phyloP scores from a whole-genome alignment of 139 green algal genomes.

The Zygnema circumcarinatum region DNA sequence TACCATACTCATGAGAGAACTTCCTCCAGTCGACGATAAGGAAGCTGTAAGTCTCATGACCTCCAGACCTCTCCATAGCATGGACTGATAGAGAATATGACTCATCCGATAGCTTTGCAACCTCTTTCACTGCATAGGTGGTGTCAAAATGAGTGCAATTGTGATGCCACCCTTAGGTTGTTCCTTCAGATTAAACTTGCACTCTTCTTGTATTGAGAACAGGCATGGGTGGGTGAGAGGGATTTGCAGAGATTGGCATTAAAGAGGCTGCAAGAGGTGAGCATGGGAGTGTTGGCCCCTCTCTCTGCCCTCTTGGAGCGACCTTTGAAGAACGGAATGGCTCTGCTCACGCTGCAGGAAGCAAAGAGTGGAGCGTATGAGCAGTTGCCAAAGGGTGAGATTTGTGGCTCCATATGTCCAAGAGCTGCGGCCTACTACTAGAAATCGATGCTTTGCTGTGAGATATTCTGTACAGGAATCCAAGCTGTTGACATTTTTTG shows the following conservation, averaged over 20 bases:
- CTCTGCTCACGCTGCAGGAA: constrained; percentile 77
- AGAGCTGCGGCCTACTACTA: too few species aligned
- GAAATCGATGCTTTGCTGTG: too few species aligned
- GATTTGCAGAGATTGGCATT: constrained; percentile 69
- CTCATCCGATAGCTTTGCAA: too few species aligned
- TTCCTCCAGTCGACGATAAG: constrained; percentile 48
- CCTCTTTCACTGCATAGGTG: too few species aligned
- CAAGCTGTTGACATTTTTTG: too few species aligned
- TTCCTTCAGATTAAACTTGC: too few species aligned
- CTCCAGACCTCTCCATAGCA: background rate
- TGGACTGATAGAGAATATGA: too few species aligned
- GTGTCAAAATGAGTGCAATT: too few species aligned
- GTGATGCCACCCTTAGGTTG: too few species aligned
- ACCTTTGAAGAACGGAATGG: constrained; percentile 82
- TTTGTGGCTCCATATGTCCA: constrained; percentile 15
- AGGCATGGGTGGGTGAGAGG: too few species aligned
- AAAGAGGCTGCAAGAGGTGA: constrained; percentile 83
- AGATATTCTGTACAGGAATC: too few species aligned
- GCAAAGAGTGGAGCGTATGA: constrained; percentile 19
- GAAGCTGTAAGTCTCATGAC: constrained; percentile 46
- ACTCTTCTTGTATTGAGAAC: too few species aligned
- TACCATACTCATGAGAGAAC: constrained; percentile 83
- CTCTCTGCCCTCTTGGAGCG: constrained; percentile 70
- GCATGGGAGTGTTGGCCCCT: constrained; percentile 76
- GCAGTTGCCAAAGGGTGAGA: constrained; percentile 75